Percentiles rank a stretch among this genome's conserved stretches.
Evolutionary conservation across 169 alveolate genomes (phyloP).

Genomic region (Plasmodium gonderi): DNA sequence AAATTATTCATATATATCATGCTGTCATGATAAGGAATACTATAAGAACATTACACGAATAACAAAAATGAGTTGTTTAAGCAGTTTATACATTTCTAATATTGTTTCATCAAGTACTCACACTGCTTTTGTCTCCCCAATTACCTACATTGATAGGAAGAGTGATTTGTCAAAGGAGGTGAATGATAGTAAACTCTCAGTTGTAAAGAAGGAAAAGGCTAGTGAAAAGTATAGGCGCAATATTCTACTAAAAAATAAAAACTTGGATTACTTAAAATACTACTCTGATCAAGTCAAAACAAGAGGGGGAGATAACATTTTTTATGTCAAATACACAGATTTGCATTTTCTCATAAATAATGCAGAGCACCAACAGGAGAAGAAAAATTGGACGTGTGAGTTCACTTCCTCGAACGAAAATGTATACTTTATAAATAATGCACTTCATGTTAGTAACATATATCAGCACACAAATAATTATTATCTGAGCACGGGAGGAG

Average conservation of each 20-base stretch:
- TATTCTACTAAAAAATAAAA: neutral
- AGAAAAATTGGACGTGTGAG: neutral
- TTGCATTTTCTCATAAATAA: neutral
- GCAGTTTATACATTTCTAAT: conserved; percentile 29
- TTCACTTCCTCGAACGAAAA: neutral
- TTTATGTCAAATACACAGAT: conserved; percentile 50
- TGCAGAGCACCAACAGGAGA: neutral
- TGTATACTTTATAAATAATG: conserved; percentile 1
- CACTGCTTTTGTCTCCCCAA: conserved; percentile 49
- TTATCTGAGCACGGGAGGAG: neutral
- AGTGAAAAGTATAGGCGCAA: conserved; percentile 17
- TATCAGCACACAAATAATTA: neutral
- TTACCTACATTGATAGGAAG: conserved; percentile 1
- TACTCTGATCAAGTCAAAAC: conserved; percentile 10
- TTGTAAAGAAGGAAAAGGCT: neutral
- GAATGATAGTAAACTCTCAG: neutral
- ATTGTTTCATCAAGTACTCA: conserved; percentile 59
- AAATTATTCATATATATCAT: neutral
- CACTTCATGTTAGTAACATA: neutral
- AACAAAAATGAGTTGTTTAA: conserved; percentile 37
- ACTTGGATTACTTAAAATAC: neutral
- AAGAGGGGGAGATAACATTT: conserved; percentile 68
- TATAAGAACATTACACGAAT: conserved; percentile 12
- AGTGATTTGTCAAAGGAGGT: neutral
- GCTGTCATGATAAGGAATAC: neutral